Evolutionary conservation across 352 stramenopile genomes (phyloP), one percentile per base, ranked within the genome.

Genomic region (Globisporangium ultimum): DNA sequence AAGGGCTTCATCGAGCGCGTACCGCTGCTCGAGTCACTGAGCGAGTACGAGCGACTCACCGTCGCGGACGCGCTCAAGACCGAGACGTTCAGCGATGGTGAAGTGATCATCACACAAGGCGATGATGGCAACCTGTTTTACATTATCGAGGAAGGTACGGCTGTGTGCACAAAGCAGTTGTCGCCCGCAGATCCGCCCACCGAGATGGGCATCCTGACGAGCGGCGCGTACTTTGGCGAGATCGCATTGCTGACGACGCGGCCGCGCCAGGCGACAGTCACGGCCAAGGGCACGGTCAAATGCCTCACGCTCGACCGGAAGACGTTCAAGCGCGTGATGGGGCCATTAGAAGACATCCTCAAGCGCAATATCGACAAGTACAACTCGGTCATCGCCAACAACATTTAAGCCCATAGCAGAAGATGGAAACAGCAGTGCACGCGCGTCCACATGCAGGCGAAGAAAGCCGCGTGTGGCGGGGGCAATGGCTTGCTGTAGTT

Each of bases 141-240:
- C 71, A 95, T 96, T 73, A 94, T 96, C 64, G 84, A 93, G 47
- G 86, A 95, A 64, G 86, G 86, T 48, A 76, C 64, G 1, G 86
- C 84, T 12, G 74, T 84, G 59, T 93, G 84, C 74, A 88, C 82
- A 32, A 95, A 95, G 68, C 84, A 96, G 69, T 78, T 87, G 45
- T 88, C 70, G 45, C 81, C 81, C 49, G 71, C 67, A 18, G 86
- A 93, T 2, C 68, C 80, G 2, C 71, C 84, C 0, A 70, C 78
- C 36, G 75, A 97, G 64, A 89, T 98, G 62, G 96, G 92, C 34
- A 77, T 93, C 14, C 71, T 99, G 22, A 87, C 75, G 13, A 82
- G 81, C 32, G 95, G 96, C 46, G 89, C 97, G 53, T 98, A 97
- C 79, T 99, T 99, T 71, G 96, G 95, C 47, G 96, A 99, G 73